Evolutionary conservation across 2,329 filamentous ascomycete genomes (phyloP).

Genomic region (Aureobasidium sp.): DNA sequence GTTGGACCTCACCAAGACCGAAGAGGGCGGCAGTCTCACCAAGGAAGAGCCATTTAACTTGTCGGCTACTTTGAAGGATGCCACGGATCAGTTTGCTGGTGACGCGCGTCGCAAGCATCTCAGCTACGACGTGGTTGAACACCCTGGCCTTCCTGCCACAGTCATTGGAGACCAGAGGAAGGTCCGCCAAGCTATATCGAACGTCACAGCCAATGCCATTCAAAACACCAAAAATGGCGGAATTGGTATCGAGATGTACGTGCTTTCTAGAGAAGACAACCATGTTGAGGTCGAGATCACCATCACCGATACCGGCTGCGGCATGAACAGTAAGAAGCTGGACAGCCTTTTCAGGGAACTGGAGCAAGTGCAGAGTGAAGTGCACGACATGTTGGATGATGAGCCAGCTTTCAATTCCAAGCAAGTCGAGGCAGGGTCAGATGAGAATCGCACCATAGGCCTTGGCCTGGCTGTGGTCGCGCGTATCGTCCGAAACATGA

Average conservation of each 20-base stretch:
- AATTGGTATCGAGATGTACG: constrained; percentile 63
- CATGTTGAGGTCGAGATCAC: constrained; percentile 64
- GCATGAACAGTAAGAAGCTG: constrained; percentile 49
- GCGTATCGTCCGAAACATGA: constrained; percentile 80
- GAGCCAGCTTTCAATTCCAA: constrained; percentile 24
- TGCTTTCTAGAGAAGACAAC: constrained; percentile 44
- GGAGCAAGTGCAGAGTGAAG: constrained; percentile 55
- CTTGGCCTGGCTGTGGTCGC: constrained; percentile 84
- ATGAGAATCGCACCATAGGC: constrained; percentile 52
- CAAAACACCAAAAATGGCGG: constrained; percentile 63
- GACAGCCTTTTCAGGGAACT: constrained; percentile 54
- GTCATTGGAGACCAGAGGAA: constrained; percentile 74
- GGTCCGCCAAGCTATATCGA: constrained; percentile 74
- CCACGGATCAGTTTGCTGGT: constrained; percentile 62
- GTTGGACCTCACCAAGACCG: constrained; percentile 78
- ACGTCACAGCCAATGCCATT: constrained; percentile 77
- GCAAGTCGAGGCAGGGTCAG: constrained; percentile 21
- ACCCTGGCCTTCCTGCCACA: constrained; percentile 58
- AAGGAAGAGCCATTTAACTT: constrained; percentile 77
- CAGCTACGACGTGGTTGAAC: constrained; percentile 57
- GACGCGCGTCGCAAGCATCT: constrained; percentile 72
- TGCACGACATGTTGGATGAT: constrained; percentile 40
- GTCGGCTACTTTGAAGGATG: constrained; percentile 62
- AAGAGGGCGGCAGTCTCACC: constrained; percentile 69
- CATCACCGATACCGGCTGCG: constrained; percentile 66